phyloP scores from a whole-genome alignment of 2,329 filamentous ascomycete genomes.

The Ilyonectria robusta region DNA sequence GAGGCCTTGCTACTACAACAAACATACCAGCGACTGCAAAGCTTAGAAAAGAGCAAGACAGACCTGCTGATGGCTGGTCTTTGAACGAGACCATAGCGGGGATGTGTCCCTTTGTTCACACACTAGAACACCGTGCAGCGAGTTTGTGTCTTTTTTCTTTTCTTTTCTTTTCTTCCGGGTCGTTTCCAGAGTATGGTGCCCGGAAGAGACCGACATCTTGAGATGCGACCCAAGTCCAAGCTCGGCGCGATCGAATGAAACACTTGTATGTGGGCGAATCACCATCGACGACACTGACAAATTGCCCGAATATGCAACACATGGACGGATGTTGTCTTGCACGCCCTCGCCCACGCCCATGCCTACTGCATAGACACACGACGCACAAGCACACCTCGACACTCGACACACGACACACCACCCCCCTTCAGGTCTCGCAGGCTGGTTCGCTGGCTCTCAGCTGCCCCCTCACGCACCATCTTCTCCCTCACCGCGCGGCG shows the following conservation, averaged over 20 bases:
- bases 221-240: conserved; percentile 3
- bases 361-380: not conserved
- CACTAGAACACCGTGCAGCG: not conserved
- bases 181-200: not conserved
- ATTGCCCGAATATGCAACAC: not conserved
- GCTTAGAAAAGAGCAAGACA: not conserved
- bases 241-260: not conserved
- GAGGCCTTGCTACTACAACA: not conserved
- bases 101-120: not conserved
- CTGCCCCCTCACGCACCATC: not conserved
- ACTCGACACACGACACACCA: not conserved
- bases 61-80: not conserved
- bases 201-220: conserved; percentile 1
- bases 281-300: not conserved
- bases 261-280: not conserved
- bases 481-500: conserved; percentile 9
- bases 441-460: conserved; percentile 15
- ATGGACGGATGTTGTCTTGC: too few relatives aligned
- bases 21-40: not conserved
- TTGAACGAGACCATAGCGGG: not conserved
- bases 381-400: not conserved
- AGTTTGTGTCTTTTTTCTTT: not conserved
- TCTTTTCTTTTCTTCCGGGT: too few relatives aligned
- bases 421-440: conserved; percentile 1
- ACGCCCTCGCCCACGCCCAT: not conserved